Conservation (phyloP, 805 yeast species). For the Maudiozyma barnettii region DNA sequence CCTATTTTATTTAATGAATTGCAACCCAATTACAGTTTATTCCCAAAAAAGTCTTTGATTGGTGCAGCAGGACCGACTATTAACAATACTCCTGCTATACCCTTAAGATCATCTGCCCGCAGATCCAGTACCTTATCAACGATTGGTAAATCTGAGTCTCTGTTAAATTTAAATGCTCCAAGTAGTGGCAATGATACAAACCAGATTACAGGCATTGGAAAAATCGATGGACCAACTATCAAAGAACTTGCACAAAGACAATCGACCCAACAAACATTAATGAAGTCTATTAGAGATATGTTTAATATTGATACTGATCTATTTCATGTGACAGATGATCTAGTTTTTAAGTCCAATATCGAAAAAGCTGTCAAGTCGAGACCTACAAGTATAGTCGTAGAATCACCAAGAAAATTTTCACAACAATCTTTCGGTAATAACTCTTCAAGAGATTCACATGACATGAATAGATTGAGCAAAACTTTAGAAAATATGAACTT, state of each 20-base stretch:
- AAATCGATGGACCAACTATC: conserved; percentile 33
- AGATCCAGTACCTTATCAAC: conserved; percentile 8
- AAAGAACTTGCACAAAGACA: conserved; percentile 18
- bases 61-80: conserved; percentile 42
- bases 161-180: not conserved
- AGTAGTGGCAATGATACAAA: conserved; percentile 1
- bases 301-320: conserved; percentile 52
- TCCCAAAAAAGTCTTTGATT: conserved; percentile 42
- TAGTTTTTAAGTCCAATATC: conserved; percentile 49
- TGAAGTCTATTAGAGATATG: conserved; percentile 51
- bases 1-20: conserved; percentile 57
- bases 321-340: conserved; percentile 44
- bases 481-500: conserved; percentile 25
- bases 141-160: not conserved
- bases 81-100: conserved; percentile 4
- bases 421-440: conserved; percentile 17
- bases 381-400: conserved; percentile 40
- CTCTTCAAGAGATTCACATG: conserved; percentile 18
- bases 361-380: conserved; percentile 31
- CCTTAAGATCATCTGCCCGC: conserved; percentile 19
- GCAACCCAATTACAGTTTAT: conserved; percentile 46
- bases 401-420: conserved; percentile 36
- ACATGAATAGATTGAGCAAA: conserved; percentile 15
- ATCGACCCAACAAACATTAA: conserved; percentile 38
- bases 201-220: conserved; percentile 38